Conservation (phyloP, 257 asterid genomes). For the Cinchona pubescens region DNA sequence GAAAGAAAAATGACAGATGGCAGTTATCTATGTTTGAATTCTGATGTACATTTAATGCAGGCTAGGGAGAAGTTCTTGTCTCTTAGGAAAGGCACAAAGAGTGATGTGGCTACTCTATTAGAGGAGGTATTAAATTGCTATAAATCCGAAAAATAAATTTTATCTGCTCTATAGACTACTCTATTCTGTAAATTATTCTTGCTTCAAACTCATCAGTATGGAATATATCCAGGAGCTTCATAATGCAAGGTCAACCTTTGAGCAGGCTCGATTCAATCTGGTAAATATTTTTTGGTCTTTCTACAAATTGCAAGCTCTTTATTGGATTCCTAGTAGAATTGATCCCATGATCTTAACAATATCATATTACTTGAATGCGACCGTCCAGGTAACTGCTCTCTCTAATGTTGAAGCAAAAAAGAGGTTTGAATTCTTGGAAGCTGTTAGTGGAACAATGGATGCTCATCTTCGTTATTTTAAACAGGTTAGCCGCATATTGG, state of each 20-base stretch:
- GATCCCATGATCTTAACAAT: slow-evolving; percentile 10
- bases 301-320: background rate
- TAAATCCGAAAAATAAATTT: slow-evolving; percentile 12
- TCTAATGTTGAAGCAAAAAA: slow-evolving; percentile 93
- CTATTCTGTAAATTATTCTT: slow-evolving; percentile 12
- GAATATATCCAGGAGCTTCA: slow-evolving; percentile 75
- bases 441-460: slow-evolving; percentile 98
- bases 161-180: slow-evolving; percentile 11
- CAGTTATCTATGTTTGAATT: slow-evolving; percentile 14
- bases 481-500: slow-evolving; percentile 50
- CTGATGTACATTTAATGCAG: slow-evolving; percentile 37
- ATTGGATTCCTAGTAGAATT: slow-evolving; percentile 9
- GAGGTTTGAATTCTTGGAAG: slow-evolving; percentile 95
- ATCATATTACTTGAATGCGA: slow-evolving; percentile 19
- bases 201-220: slow-evolving; percentile 16
- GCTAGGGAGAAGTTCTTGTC: slow-evolving; percentile 97
- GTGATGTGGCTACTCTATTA: slow-evolving; percentile 68
- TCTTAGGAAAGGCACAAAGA: slow-evolving; percentile 86
- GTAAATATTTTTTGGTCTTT: slow-evolving; percentile 36
- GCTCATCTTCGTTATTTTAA: slow-evolving; percentile 98
- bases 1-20: background rate
- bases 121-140: slow-evolving; percentile 68
- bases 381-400: slow-evolving; percentile 75
- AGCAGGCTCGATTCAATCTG: slow-evolving; percentile 94
- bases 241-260: slow-evolving; percentile 86